A percentile compares a stretch with the other conserved stretches of the same genome.
Evolutionary conservation across 176 grass and related monocot species (phyloP).

Genomic region (Dactylis glomerata): DNA sequence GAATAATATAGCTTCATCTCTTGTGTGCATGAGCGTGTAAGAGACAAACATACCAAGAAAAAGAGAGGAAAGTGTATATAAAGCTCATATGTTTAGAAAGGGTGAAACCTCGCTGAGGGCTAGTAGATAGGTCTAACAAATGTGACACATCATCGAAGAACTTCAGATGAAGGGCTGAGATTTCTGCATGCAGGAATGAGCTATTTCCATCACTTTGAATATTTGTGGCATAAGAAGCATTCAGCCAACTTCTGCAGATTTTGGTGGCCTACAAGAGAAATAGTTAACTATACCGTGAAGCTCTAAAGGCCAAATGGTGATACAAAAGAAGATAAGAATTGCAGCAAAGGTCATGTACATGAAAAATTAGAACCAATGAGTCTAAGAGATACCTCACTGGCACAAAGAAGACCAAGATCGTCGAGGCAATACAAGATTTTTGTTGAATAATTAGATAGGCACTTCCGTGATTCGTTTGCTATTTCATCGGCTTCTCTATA

Average conservation of each 20-base stretch:
- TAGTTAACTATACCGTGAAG: slow-evolving; percentile 10
- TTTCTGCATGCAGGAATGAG: slow-evolving; percentile 29
- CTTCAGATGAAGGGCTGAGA: slow-evolving; percentile 39
- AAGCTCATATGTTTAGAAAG: neutral
- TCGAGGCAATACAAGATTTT: slow-evolving; percentile 73
- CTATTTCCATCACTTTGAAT: slow-evolving; percentile 21
- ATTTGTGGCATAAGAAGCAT: slow-evolving; percentile 6
- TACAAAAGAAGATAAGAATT: slow-evolving; percentile 9
- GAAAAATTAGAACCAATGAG: slow-evolving; percentile 8
- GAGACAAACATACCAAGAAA: neutral
- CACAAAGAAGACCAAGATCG: slow-evolving; percentile 80
- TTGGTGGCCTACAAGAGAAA: slow-evolving; percentile 60
- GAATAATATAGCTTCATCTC: neutral
- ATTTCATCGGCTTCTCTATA: slow-evolving; percentile 55
- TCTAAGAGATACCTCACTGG: slow-evolving; percentile 64
- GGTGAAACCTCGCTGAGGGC: neutral
- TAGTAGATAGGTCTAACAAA: neutral
- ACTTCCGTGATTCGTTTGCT: slow-evolving; percentile 55
- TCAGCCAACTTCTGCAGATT: slow-evolving; percentile 57
- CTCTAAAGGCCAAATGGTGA: neutral
- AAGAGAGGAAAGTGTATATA: neutral
- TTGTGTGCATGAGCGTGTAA: too few relatives aligned
- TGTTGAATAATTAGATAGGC: slow-evolving; percentile 47
- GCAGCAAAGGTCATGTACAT: neutral
- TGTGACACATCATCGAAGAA: slow-evolving; percentile 54